Evolutionary conservation across 2,329 filamentous ascomycete species (phyloP), one percentile per base, ranked within the genome.

Genomic region (Phyllosticta paracitricarpa): DNA sequence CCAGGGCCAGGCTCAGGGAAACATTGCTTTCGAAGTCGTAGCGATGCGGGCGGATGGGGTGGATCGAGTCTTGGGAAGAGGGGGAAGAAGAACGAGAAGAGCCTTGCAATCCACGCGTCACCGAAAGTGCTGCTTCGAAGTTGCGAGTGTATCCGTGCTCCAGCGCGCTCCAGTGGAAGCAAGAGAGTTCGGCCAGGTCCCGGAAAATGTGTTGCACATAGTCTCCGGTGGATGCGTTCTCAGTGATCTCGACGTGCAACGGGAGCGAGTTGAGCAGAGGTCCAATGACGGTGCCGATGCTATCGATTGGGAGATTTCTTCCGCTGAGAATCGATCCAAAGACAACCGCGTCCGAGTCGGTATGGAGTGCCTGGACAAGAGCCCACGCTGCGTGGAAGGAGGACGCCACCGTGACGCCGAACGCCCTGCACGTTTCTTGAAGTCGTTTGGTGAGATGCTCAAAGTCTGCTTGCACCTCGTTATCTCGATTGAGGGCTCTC

Each of bases 341-440:
- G 2, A 66, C 64, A 6, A 77, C 67, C 10, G 63, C 57, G 33
- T 72, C 65, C 0, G 71, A 70, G 56, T 70, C 69, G 3, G 65
- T 64, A 56, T 71, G 75, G 14, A 57, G 55, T 0, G 66, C 65
- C 1, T 77, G 56, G 5, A 65, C 59, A 3, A 77, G 30, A 1
- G 67, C 73, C 76, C 76, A 78, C 1, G 73, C 75, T 2, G 73
- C 72, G 57, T 71, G 64, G 52, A 70, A 70, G 17, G 69, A 57
- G 5, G 64, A 54, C 28, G 65, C 63, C 2, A 63, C 14, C 5
- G 65, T 63, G 19, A 66, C 54, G 22, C 62, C 59, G 61, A 30
- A 7, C n/a, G 57, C 48, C 12, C 58, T 48, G 30, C n/a, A 48
- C 6, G 30, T 56, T 8, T 35, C 55, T n/a, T 24, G 55, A 19